Base-by-base conservation (phyloP, 2,329 filamentous ascomycete species). In the Fulvia fulva region DNA sequence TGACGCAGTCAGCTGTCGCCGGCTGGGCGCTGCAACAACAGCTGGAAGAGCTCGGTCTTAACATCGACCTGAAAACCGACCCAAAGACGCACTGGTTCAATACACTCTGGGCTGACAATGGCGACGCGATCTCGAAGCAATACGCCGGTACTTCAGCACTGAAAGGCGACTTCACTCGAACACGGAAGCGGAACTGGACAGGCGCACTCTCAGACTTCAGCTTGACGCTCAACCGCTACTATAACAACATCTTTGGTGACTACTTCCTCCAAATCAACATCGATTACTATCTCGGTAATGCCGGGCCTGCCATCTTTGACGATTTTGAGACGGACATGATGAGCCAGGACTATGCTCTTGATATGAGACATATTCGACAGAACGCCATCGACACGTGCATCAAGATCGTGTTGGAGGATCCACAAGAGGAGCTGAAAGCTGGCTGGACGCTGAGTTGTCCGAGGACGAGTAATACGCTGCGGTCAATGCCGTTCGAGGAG, bases 191-290 rank as follows among this genome's bases (percentile, higher is more conserved):
- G 47, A 89, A 97, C 70, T 94, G 96, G 68, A 87, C 90, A 1
- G 94, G 94, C 2, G 93, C 93, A 0, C 75, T 99, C 58, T 96
- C 93, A 34, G 94, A 99, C 69, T 85, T 97, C 52, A 90, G 91
- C 0, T 80, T 97, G 51, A 97, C 92, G 0, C 78, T 99, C 44
- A 93, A 90, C 25, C 80, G 90, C 43, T 87, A 87, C 70, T 88
- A 85, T 70, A 87, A 82, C 70, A 97, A 96, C 65, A 94, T 97
- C 75, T 91, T 99, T 64, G 96, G 96, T 66, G 94, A 99, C 75
- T 97, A 96, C 74, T 97, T 97, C 74, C 89, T 92, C 22, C 94
- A 99, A 73, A 90, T 91, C 91, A 97, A 74, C 52, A 96, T 99
- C 64, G 94, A 99, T 72, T 97, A 94, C 70, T 82, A 96, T 3